Evolutionary conservation across 2,329 filamentous ascomycete species (phyloP).

Genomic region (Beauveria brongniartii): DNA sequence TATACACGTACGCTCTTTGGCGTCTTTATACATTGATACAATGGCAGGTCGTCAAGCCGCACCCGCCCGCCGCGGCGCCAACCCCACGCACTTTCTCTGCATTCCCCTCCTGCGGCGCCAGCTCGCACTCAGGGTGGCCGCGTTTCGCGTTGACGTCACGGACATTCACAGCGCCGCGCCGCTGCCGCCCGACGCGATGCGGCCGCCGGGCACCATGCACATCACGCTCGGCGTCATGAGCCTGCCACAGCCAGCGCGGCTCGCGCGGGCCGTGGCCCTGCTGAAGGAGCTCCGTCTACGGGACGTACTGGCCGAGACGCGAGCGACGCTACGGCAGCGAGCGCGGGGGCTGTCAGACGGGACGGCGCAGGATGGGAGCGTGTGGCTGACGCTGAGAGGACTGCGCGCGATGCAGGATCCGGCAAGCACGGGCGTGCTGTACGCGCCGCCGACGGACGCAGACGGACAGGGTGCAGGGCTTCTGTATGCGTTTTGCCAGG

Average conservation of each 20-base stretch:
- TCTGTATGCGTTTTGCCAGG: constrained; percentile 49
- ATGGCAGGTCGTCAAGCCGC: constrained; percentile 13
- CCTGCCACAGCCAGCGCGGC: constrained; percentile 42
- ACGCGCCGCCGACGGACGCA: constrained; percentile 50
- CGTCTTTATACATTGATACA: background rate
- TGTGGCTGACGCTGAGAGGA: constrained; percentile 43
- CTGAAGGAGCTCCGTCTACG: constrained; percentile 30
- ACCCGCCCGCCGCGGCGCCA: constrained; percentile 25
- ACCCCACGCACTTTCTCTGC: constrained; percentile 67
- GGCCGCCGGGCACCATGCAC: constrained; percentile 74
- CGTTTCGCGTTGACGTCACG: constrained; percentile 54
- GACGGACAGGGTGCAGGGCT: constrained; percentile 25
- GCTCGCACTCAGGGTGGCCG: constrained; percentile 51
- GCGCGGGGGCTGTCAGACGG: background rate
- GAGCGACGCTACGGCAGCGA: constrained; percentile 11
- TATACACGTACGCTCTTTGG: too few species aligned
- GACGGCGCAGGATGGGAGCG: constrained; percentile 11
- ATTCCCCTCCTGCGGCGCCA: constrained; percentile 63
- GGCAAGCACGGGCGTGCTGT: constrained; percentile 53
- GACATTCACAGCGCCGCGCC: constrained; percentile 31
- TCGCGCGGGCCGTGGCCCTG: constrained; percentile 34
- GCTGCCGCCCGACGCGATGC: constrained; percentile 59
- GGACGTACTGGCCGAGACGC: constrained; percentile 30
- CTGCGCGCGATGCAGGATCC: constrained; percentile 55
- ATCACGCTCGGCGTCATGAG: constrained; percentile 83